phyloP scores from a whole-genome alignment of 345 rosid genomes.

The Lagerstroemia speciosa region DNA sequence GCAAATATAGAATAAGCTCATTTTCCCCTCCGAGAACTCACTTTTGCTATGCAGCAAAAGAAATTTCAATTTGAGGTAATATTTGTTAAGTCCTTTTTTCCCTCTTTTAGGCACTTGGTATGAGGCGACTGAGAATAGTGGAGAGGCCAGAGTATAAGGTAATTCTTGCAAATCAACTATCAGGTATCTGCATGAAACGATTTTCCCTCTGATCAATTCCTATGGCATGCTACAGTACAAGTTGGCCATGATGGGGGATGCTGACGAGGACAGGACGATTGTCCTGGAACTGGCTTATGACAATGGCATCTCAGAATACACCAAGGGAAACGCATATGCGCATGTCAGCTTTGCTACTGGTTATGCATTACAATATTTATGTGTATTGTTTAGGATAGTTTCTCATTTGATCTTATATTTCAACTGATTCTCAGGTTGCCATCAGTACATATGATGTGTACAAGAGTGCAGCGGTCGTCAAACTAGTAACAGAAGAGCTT shows the following conservation, averaged over 20 bases:
- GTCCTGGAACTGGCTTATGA: constrained; percentile 82
- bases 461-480: constrained; percentile 82
- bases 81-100: neutral
- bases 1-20: neutral
- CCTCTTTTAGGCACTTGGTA: constrained; percentile 64
- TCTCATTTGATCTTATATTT: neutral
- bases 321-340: constrained; percentile 90
- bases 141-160: constrained; percentile 88
- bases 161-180: neutral
- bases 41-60: neutral
- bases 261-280: constrained; percentile 66
- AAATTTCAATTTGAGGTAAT: neutral
- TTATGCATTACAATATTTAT: neutral
- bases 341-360: constrained; percentile 36
- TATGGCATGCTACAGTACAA: constrained; percentile 42
- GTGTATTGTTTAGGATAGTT: neutral
- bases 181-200: neutral
- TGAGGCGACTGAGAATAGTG: constrained; percentile 59
- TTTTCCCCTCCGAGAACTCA: neutral
- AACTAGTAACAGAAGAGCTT: constrained; percentile 60
- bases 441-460: constrained; percentile 87
- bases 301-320: constrained; percentile 79
- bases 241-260: constrained; percentile 85
- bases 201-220: neutral
- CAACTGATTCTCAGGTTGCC: constrained; percentile 40